phyloP scores from a whole-genome alignment of 805 yeast genomes.

The Pichia nakasei region DNA sequence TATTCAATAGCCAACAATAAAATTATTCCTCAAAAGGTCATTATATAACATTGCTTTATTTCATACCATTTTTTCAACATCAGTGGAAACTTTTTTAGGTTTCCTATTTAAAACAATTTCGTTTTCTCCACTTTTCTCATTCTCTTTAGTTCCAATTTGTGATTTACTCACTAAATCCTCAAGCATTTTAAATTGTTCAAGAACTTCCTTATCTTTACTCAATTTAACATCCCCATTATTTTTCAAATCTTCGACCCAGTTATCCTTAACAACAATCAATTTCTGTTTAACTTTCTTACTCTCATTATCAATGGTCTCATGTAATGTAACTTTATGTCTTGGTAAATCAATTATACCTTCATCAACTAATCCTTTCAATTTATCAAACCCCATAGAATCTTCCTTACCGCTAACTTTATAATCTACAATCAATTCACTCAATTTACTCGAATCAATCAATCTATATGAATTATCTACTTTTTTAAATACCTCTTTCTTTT shows the following conservation, averaged over 20 bases:
- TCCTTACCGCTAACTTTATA: constrained; percentile 12
- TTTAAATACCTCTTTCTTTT: constrained; percentile 6
- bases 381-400: constrained; percentile 4
- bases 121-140: neutral
- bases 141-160: constrained; percentile 10
- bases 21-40: too few relatives aligned
- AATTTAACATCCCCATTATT: neutral
- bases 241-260: constrained; percentile 10
- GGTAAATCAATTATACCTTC: constrained; percentile 17
- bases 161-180: constrained; percentile 15
- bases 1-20: constrained; percentile 29
- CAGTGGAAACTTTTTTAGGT: too few relatives aligned
- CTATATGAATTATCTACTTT: constrained; percentile 9
- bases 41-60: neutral
- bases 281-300: constrained; percentile 15
- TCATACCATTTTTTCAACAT: too few relatives aligned
- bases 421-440: constrained; percentile 17
- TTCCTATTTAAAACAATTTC: neutral
- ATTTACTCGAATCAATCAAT: constrained; percentile 12
- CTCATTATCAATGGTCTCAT: constrained; percentile 9
- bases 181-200: constrained; percentile 15
- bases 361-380: constrained; percentile 14
- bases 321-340: constrained; percentile 16
- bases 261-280: constrained; percentile 18
- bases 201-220: constrained; percentile 9